These are phyloP conservation scores for Claviceps arundinis DNA, from an alignment of 2,329 filamentous ascomycete species.

Conservation along the genomic window DNA sequence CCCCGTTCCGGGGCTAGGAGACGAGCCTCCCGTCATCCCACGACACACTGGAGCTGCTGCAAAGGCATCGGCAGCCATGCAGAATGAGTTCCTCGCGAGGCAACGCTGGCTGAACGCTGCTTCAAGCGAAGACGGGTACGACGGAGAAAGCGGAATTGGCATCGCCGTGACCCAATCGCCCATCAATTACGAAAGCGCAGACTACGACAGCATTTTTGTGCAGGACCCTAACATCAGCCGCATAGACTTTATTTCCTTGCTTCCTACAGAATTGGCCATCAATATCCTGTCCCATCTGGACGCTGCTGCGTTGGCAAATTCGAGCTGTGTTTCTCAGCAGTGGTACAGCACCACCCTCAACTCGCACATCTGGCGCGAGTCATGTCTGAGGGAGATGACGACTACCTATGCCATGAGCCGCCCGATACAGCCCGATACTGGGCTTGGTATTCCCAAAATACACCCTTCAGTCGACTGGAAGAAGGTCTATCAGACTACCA, in stretches of 20 bases:
- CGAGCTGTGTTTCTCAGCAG: constrained; percentile 33
- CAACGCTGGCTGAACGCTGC: constrained; percentile 28
- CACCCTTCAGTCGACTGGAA: constrained; percentile 67
- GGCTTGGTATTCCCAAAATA: constrained; percentile 42
- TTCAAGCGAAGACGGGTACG: constrained; percentile 34
- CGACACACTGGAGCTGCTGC: constrained; percentile 46
- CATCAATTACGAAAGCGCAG: constrained; percentile 22
- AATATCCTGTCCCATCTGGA: constrained; percentile 45
- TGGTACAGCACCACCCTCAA: constrained; percentile 37
- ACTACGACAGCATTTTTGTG: constrained; percentile 18
- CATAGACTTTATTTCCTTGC: constrained; percentile 42
- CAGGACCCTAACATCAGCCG: constrained; percentile 32
- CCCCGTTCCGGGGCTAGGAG: constrained; percentile 35
- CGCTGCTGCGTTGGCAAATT: constrained; percentile 34
- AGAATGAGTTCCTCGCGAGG: constrained; percentile 36
- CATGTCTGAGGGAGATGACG: constrained; percentile 48
- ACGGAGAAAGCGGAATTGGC: constrained; percentile 51
- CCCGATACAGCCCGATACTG: constrained; percentile 37
- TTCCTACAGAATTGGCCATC: constrained; percentile 46
- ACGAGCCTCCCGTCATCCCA: constrained; percentile 47
- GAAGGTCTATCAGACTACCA: constrained; percentile 66
- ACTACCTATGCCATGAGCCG: constrained; percentile 44
- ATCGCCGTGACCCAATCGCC: constrained; percentile 38
- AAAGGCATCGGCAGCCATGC: constrained; percentile 45
- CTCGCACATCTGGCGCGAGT: constrained; percentile 50